Evolutionary conservation across 305 asterid species (phyloP).

Genomic region (Stenogyne calaminthoides): DNA sequence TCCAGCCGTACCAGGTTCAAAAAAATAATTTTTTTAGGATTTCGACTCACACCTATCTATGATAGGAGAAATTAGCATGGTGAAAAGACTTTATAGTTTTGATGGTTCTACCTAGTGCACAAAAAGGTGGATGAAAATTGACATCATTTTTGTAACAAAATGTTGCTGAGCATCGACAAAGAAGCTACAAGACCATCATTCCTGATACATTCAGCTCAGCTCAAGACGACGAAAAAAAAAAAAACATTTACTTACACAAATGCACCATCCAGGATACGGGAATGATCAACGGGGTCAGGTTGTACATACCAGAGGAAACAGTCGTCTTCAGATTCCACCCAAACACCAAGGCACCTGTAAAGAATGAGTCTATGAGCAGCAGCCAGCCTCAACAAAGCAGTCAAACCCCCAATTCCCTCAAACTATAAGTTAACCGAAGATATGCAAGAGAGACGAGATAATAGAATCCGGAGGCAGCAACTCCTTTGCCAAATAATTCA

Average conservation of each 20-base stretch:
- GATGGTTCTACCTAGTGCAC: too few relatives aligned
- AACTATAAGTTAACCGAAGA: not conserved
- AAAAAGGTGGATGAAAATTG: slow-evolving; percentile 35
- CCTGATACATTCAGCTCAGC: slow-evolving; percentile 51
- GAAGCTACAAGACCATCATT: slow-evolving; percentile 43
- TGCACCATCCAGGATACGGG: slow-evolving; percentile 46
- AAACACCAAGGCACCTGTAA: slow-evolving; percentile 41
- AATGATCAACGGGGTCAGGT: too few relatives aligned
- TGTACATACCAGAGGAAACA: too few relatives aligned
- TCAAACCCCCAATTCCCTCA: slow-evolving; percentile 21
- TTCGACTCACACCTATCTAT: too few relatives aligned
- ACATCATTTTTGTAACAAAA: slow-evolving; percentile 41
- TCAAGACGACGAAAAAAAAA: slow-evolving; percentile 17
- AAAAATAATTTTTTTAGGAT: too few relatives aligned
- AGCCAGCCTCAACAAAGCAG: too few relatives aligned
- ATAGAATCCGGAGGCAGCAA: slow-evolving; percentile 29
- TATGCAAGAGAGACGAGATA: slow-evolving; percentile 16
- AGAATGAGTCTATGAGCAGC: slow-evolving; percentile 51
- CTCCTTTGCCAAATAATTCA: slow-evolving; percentile 28
- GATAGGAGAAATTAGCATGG: too few relatives aligned
- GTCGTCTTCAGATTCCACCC: slow-evolving; percentile 26
- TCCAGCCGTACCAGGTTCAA: too few relatives aligned
- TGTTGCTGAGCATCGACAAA: slow-evolving; percentile 44
- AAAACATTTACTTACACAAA: slow-evolving; percentile 53
- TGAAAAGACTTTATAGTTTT: slow-evolving; percentile 80